Conservation (phyloP, 2,329 filamentous ascomycete genomes). For the Plectosphaerella cucumerina region DNA sequence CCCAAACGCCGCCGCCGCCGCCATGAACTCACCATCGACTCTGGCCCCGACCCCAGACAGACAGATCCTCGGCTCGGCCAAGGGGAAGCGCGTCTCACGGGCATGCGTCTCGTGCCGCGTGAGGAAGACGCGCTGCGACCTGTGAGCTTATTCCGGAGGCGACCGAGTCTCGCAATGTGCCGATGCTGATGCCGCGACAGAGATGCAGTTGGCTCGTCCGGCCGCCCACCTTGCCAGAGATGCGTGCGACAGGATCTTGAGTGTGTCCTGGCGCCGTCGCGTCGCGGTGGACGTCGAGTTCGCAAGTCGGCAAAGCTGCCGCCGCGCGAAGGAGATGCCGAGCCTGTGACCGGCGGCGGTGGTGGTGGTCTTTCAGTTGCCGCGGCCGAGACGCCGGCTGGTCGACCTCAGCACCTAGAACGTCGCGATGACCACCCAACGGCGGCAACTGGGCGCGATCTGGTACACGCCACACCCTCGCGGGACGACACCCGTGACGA, state of each 20-base stretch:
- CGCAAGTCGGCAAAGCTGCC: slow-evolving; percentile 7
- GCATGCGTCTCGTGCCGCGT: slow-evolving; percentile 25
- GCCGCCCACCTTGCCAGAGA: slow-evolving; percentile 30
- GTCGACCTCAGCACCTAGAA: not conserved
- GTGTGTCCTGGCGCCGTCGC: slow-evolving; percentile 35
- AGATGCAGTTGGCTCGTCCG: slow-evolving; percentile 27
- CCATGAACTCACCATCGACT: too few species aligned
- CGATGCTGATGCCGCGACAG: slow-evolving; percentile 16
- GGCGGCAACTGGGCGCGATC: not conserved
- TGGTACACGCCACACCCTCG: too few species aligned
- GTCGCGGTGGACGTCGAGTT: slow-evolving; percentile 31
- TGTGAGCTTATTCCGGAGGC: slow-evolving; percentile 17
- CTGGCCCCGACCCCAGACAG: too few species aligned
- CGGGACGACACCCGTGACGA: too few species aligned
- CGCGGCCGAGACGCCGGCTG: not conserved
- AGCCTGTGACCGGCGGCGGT: not conserved
- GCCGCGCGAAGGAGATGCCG: slow-evolving; percentile 1
- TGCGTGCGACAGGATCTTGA: slow-evolving; percentile 31
- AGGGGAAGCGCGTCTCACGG: slow-evolving; percentile 24
- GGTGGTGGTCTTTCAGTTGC: too few species aligned
- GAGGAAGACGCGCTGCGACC: slow-evolving; percentile 26
- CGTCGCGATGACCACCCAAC: not conserved
- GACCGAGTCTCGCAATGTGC: slow-evolving; percentile 6
- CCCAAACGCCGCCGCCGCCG: too few species aligned
- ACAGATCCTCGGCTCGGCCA: not conserved